Evolutionary conservation across 73 alveolate genomes (phyloP).

Genomic region (Paramecium caudatum): DNA sequence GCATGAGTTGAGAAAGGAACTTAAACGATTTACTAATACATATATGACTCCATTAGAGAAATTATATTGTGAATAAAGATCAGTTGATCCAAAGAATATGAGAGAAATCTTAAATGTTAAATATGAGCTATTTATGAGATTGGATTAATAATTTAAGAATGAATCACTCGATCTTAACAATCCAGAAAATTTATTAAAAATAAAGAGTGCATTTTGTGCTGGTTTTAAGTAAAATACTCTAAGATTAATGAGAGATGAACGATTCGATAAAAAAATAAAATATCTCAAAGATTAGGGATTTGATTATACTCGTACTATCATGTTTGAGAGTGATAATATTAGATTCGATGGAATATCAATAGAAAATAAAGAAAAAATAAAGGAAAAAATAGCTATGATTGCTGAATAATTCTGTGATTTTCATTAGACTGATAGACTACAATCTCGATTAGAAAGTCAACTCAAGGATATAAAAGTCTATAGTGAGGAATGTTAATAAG

Average conservation of each 20-base stretch:
- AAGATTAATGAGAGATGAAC: neutral
- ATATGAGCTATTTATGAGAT: slow-evolving; percentile 45
- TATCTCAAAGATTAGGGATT: slow-evolving; percentile 34
- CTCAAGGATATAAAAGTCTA: neutral
- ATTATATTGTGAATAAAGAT: slow-evolving; percentile 46
- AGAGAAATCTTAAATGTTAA: slow-evolving; percentile 62
- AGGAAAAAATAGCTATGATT: slow-evolving; percentile 12
- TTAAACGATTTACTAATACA: slow-evolving; percentile 15
- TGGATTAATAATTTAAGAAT: slow-evolving; percentile 9
- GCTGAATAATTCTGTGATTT: slow-evolving; percentile 49
- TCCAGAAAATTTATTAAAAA: slow-evolving; percentile 25
- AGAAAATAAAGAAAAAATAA: neutral
- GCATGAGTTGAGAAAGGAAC: neutral
- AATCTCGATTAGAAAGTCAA: neutral
- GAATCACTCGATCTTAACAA: slow-evolving; percentile 26
- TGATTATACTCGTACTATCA: slow-evolving; percentile 9
- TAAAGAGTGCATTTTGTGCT: slow-evolving; percentile 45
- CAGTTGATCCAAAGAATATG: slow-evolving; percentile 62
- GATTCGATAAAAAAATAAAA: slow-evolving; percentile 3
- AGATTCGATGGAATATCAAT: neutral
- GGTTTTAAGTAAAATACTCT: slow-evolving; percentile 10
- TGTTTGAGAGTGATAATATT: slow-evolving; percentile 50
- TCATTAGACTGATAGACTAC: slow-evolving; percentile 4
- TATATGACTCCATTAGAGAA: neutral
- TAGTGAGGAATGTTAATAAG: neutral